Conservation (phyloP, 192 early-diverging fungal species). For the Coemansia sp. region DNA sequence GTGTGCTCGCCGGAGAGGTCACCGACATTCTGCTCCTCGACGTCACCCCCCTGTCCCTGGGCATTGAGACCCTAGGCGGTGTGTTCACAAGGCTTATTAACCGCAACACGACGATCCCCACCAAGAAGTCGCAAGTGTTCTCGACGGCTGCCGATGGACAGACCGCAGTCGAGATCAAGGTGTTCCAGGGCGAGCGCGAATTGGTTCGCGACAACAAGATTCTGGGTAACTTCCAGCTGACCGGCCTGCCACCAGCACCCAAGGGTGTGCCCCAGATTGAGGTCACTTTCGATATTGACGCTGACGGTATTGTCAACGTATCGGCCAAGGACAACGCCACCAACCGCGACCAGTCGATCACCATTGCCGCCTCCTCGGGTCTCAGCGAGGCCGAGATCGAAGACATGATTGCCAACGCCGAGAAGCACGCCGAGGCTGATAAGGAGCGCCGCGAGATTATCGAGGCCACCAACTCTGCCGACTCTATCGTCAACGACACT, state of each 20-base stretch:
- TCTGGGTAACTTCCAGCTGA: conserved; percentile 96
- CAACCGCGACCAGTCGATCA: conserved; percentile 94
- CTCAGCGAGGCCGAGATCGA: conserved; percentile 94
- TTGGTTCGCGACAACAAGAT: conserved; percentile 97
- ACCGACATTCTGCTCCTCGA: conserved; percentile 64
- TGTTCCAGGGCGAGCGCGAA: conserved; percentile 99
- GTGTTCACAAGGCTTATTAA: conserved; percentile 97
- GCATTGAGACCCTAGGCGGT: conserved; percentile 88
- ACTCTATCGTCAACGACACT: conserved; percentile 88
- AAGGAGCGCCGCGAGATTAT: conserved; percentile 91
- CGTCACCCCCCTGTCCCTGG: no score
- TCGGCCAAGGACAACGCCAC: conserved; percentile 96
- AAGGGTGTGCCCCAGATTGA: conserved; percentile 98
- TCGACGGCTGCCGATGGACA: conserved; percentile 98
- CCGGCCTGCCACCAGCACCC: conserved; percentile 93
- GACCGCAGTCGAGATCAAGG: conserved; percentile 96
- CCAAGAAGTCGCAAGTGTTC: conserved; percentile 99
- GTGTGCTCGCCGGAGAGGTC: conserved; percentile 95
- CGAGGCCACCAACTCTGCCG: conserved; percentile 92
- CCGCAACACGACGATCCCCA: conserved; percentile 98
- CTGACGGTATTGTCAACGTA: conserved; percentile 99
- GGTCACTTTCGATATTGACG: conserved; percentile 99
- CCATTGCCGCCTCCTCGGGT: conserved; percentile 93
- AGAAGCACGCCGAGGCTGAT: conserved; percentile 90
- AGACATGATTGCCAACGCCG: conserved; percentile 93